phyloP scores from a whole-genome alignment of 2,329 filamentous ascomycete species.

The Pseudocercospora cruenta region DNA sequence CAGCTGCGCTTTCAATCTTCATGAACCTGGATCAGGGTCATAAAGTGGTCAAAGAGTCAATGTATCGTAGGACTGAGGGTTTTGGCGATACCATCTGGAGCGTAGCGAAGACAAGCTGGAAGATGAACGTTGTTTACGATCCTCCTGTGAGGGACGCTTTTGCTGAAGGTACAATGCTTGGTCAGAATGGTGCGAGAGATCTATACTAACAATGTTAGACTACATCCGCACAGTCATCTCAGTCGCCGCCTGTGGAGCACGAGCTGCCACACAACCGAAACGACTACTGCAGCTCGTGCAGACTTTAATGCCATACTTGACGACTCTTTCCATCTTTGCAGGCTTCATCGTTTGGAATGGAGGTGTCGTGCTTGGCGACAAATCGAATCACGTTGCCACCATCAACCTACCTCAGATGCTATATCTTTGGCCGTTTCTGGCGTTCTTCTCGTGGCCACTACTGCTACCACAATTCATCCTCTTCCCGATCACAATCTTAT shows the following conservation, averaged over 20 bases:
- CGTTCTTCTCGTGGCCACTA: constrained; percentile 86
- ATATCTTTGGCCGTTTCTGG: constrained; percentile 88
- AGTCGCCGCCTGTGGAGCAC: constrained; percentile 61
- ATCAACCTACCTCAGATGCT: constrained; percentile 90
- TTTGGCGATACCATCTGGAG: constrained; percentile 37
- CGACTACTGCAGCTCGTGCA: constrained; percentile 25
- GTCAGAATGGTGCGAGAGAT: too few species aligned
- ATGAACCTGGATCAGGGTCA: constrained; percentile 58
- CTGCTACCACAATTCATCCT: constrained; percentile 60
- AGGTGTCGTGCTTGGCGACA: constrained; percentile 91
- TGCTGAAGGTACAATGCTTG: constrained; percentile 49
- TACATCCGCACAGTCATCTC: constrained; percentile 58
- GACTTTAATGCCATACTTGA: constrained; percentile 54
- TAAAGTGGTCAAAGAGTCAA: constrained; percentile 47
- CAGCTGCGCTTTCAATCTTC: constrained; percentile 56
- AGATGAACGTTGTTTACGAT: constrained; percentile 53
- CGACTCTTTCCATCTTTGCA: constrained; percentile 68
- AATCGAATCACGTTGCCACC: constrained; percentile 88
- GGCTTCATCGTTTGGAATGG: constrained; percentile 84
- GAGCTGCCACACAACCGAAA: constrained; percentile 41
- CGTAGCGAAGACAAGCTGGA: constrained; percentile 42
- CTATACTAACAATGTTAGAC: constrained; percentile 24
- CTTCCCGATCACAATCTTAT: constrained; percentile 32
- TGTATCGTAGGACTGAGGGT: constrained; percentile 34
- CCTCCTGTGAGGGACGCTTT: constrained; percentile 53